Percentiles rank a stretch among this genome's conserved stretches.
Evolutionary conservation across 2,329 filamentous ascomycete species (phyloP).

Genomic region (Monilinia laxa): DNA sequence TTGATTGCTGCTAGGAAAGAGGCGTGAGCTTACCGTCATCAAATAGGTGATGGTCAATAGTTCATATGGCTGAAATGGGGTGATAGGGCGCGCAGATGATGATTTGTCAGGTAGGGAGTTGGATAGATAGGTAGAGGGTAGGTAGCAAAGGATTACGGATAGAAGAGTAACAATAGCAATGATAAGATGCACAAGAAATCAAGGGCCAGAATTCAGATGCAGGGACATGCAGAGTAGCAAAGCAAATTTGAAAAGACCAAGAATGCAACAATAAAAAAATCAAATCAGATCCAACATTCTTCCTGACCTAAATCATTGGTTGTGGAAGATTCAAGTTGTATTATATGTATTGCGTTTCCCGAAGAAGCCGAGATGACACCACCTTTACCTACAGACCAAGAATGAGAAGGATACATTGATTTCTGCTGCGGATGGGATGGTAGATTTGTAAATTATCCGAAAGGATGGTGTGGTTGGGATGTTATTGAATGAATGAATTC

Average conservation of each 20-base stretch:
- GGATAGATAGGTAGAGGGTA: too few species aligned
- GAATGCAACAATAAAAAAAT: conserved; percentile 4
- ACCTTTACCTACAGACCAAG: not conserved
- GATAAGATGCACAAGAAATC: conserved; percentile 2
- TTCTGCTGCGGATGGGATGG: conserved; percentile 2
- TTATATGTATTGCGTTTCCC: conserved; percentile 8
- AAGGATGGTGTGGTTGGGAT: not conserved
- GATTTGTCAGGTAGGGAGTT: too few species aligned
- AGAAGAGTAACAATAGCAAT: too few species aligned
- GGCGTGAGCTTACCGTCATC: too few species aligned
- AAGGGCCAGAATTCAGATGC: not conserved
- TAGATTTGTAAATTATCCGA: not conserved
- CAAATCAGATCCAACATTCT: conserved; percentile 4
- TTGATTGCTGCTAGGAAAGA: too few species aligned
- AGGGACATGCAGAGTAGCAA: not conserved
- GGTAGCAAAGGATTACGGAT: too few species aligned
- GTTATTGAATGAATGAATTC: not conserved
- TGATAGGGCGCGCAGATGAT: too few species aligned
- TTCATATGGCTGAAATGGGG: too few species aligned
- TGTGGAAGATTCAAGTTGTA: not conserved
- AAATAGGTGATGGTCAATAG: too few species aligned
- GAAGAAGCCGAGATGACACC: conserved; percentile 7
- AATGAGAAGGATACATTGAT: not conserved
- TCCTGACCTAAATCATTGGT: not conserved
- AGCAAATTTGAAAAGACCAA: not conserved